Evolutionary conservation across 1,284 basidiomycete species (phyloP).

Genomic region (Malassezia brasiliensis): DNA sequence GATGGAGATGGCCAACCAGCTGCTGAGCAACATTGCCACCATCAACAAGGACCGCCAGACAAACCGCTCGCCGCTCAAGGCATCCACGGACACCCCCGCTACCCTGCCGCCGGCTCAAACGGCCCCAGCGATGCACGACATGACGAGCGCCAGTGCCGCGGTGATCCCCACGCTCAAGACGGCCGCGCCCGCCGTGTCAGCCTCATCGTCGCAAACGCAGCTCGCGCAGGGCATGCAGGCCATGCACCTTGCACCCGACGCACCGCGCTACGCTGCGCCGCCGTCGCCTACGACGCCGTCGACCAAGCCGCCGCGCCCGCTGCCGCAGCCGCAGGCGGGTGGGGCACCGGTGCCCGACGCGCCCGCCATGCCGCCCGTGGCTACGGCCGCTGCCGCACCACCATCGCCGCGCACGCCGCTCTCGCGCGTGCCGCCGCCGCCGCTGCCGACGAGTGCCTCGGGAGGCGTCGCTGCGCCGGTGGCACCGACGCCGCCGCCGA

Average conservation of each 20-base stretch:
- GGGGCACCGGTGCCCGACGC: background rate
- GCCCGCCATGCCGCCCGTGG: background rate
- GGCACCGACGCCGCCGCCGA: background rate
- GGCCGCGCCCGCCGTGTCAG: background rate
- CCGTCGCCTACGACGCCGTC: background rate
- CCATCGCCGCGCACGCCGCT: background rate
- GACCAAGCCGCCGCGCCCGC: background rate
- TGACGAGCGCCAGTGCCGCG: conserved; percentile 8
- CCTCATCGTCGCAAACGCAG: background rate
- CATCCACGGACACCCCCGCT: conserved; percentile 21
- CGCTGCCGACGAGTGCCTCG: conserved; percentile 20
- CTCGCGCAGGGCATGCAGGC: conserved; percentile 12
- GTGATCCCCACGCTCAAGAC: background rate
- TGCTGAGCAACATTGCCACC: conserved; percentile 73
- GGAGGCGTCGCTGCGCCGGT: background rate
- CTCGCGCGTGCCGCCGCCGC: conserved; percentile 5
- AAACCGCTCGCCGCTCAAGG: conserved; percentile 25
- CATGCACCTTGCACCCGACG: background rate
- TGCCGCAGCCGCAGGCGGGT: conserved; percentile 1
- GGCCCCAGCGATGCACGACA: background rate
- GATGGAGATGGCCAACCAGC: conserved; percentile 94
- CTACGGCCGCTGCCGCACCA: background rate
- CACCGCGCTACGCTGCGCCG: background rate
- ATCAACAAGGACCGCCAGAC: conserved; percentile 52
- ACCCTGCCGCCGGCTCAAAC: background rate